Evolutionary conservation across 192 early-diverging fungal species (phyloP).

Genomic region (Gamsiella multidivaricata): DNA sequence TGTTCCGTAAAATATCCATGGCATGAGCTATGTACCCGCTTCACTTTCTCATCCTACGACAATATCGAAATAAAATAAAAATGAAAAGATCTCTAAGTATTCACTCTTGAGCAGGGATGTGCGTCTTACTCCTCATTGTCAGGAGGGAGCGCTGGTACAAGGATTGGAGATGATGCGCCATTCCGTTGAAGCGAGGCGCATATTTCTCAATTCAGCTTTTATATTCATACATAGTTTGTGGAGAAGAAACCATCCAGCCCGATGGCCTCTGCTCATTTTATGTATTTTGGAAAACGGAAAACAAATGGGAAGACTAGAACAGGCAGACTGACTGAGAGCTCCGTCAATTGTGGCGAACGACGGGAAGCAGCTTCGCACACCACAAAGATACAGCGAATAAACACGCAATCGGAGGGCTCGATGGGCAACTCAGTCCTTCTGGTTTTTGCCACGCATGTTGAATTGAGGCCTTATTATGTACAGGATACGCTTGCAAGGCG

Average conservation of each 20-base stretch:
- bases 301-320: too few relatives aligned
- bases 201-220: too few relatives aligned
- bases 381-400: background rate
- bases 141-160: too few relatives aligned
- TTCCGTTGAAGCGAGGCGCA: background rate
- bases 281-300: background rate
- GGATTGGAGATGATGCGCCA: background rate
- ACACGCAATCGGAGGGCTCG: constrained; percentile 1
- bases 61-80: too few relatives aligned
- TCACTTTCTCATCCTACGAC: too few relatives aligned
- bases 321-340: background rate
- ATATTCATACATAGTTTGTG: too few relatives aligned
- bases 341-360: background rate
- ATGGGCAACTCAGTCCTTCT: background rate
- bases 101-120: too few relatives aligned
- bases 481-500: too few relatives aligned
- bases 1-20: too few relatives aligned
- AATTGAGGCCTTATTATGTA: background rate
- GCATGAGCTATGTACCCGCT: too few relatives aligned
- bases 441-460: background rate
- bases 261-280: constrained; percentile 18
- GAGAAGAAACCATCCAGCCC: constrained; percentile 18
- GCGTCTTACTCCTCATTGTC: too few relatives aligned
- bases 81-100: too few relatives aligned
- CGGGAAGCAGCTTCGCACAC: background rate